phyloP scores from a whole-genome alignment of 805 yeast genomes.

The Pichia membranifaciens region DNA sequence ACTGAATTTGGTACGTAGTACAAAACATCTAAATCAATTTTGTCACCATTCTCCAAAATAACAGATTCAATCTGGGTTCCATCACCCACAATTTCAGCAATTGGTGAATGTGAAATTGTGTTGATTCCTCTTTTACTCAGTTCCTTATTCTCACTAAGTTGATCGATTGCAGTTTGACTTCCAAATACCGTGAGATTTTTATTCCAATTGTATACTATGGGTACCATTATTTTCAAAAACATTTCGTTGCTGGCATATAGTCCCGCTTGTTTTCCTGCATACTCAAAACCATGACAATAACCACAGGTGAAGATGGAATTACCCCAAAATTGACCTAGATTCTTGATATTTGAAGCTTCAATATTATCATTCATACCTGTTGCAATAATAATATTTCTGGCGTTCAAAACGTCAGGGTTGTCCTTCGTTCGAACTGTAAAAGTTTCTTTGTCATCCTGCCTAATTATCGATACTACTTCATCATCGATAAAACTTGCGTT shows the following conservation, averaged over 20 bases:
- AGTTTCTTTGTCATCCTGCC: background rate
- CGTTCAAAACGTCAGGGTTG: background rate
- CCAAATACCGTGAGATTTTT: background rate
- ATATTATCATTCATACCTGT: background rate
- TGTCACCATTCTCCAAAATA: background rate
- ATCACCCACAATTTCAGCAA: background rate
- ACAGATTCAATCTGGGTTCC: background rate
- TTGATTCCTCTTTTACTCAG: background rate
- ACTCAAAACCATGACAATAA: constrained; percentile 1
- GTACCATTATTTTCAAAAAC: background rate
- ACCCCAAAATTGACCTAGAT: background rate
- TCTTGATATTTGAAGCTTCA: background rate
- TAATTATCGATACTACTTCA: background rate
- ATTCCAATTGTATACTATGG: background rate
- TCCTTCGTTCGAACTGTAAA: background rate
- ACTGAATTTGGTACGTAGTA: background rate
- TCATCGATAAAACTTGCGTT: background rate
- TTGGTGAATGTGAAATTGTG: background rate
- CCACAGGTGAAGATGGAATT: background rate
- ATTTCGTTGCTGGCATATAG: background rate
- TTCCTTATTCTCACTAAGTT: background rate
- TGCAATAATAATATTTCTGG: background rate
- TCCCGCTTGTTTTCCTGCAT: background rate
- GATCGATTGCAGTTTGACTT: background rate
- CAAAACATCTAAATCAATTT: background rate